phyloP scores from a whole-genome alignment of 345 rosid genomes.

The Salix koriyanagi region DNA sequence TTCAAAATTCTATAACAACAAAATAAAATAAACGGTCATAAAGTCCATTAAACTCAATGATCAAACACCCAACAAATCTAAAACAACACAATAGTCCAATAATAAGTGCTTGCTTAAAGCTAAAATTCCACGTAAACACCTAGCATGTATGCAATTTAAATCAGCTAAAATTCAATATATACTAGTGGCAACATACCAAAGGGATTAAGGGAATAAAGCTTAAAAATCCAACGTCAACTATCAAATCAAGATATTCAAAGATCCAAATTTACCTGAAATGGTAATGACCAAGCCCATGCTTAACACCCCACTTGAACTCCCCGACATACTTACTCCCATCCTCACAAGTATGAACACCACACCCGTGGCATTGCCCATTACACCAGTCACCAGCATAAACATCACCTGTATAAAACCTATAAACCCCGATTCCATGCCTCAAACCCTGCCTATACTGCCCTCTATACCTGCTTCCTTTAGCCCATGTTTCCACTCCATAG shows the following conservation, averaged over 20 bases:
- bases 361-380: slow-evolving; percentile 82
- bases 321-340: slow-evolving; percentile 78
- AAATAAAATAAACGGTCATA: neutral
- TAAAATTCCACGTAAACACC: neutral
- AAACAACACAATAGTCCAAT: neutral
- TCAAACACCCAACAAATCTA: neutral
- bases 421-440: slow-evolving; percentile 82
- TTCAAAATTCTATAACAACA: neutral
- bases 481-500: slow-evolving; percentile 84
- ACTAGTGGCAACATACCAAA: neutral
- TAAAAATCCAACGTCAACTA: neutral
- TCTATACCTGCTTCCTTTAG: slow-evolving; percentile 74
- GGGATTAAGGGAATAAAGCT: too few species aligned
- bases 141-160: neutral
- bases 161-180: neutral
- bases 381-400: slow-evolving; percentile 90
- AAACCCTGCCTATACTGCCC: slow-evolving; percentile 80
- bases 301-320: slow-evolving; percentile 87
- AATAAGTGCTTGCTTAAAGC: neutral
- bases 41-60: neutral
- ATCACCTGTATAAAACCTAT: slow-evolving; percentile 72
- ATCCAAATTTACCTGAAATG: slow-evolving; percentile 63
- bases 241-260: neutral
- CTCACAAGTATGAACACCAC: slow-evolving; percentile 71
- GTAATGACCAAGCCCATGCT: slow-evolving; percentile 82